Evolutionary conservation across 345 rosid genomes (phyloP).

Genomic region (Hevea brasiliensis): DNA sequence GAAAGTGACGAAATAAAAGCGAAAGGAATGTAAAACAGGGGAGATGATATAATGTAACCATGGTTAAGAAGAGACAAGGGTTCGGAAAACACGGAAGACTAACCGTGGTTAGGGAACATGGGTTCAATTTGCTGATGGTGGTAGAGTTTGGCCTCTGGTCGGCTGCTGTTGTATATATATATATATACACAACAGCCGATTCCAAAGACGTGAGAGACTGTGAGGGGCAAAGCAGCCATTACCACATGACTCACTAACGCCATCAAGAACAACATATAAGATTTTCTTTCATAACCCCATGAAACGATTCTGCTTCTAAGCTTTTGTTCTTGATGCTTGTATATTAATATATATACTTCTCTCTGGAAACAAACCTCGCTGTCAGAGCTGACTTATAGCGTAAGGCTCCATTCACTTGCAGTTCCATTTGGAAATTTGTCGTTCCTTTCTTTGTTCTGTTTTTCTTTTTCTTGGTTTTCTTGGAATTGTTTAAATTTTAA

Average conservation of each 20-base stretch:
- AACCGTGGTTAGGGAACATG: conserved; percentile 50
- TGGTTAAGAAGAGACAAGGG: conserved; percentile 27
- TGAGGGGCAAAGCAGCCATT: conserved; percentile 11
- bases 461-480: conserved; percentile 2
- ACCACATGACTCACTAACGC: neutral
- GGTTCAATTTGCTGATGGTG: conserved; percentile 25
- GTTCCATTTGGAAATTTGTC: neutral
- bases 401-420: conserved; percentile 24
- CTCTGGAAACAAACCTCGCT: neutral
- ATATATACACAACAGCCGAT: conserved; percentile 21
- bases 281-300: neutral
- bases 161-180: conserved; percentile 19
- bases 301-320: neutral
- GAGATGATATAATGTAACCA: conserved; percentile 72
- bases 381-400: conserved; percentile 10
- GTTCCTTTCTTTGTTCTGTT: neutral
- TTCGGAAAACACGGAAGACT: conserved; percentile 36
- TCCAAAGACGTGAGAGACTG: neutral
- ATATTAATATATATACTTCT: neutral
- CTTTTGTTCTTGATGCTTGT: conserved; percentile 10
- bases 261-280: too few species aligned
- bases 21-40: neutral
- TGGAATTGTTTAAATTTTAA: conserved; percentile 10
- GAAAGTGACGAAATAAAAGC: neutral
- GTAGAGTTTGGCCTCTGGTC: conserved; percentile 1